Base-by-base conservation (phyloP, 1,284 basidiomycete species). In the Takashimella tepidaria region DNA sequence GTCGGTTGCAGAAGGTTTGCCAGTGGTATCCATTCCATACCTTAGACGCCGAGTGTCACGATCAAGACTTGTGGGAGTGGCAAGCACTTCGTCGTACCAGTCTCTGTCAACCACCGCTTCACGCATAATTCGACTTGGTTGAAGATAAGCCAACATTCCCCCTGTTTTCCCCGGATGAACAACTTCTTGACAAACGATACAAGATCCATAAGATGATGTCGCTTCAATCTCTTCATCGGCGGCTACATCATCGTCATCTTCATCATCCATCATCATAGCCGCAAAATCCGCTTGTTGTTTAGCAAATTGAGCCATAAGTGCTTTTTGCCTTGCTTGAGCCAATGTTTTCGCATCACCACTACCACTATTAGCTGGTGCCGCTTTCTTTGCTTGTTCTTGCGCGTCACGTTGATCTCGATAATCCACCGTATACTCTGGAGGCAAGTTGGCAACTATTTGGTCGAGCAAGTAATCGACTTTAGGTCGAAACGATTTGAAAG, bases 181-280 rank as follows among this genome's bases (percentile, higher is more conserved):
- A 56, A 92, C 88, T 72, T 98, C 96, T 72, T 98, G 96, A 66
- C 96, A 99, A 6, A 98, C 89, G 60, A 99, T 98, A 72, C 96
- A 99, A 23, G 86, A 88, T 1, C 95, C 96, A 59, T 86, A 86
- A 22, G 84, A 84, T 16, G 81, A 72, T 1, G 71, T 68, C 6
- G 79, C 82, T 25, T 83, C 78, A 61, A 81, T 79, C 26, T 67
- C 62, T 19, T 62, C 60, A 24, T 59, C 57, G 20, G 82, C 83
- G 1, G 81, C 81, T 27, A 82, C 87, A 56, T 88, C 89, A 59
- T 84, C 76, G 4, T 77, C 74, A 4, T 75, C 75, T 22, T 72
- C 74, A 10, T 73, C 72, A 23, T 73, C 73, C 41, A 68, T 62
- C 55, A 68, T 68, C 47, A 50, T 62, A 46, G 63, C 59, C 12